phyloP scores from a whole-genome alignment of 306 rosid genomes.

The Senna siamea region DNA sequence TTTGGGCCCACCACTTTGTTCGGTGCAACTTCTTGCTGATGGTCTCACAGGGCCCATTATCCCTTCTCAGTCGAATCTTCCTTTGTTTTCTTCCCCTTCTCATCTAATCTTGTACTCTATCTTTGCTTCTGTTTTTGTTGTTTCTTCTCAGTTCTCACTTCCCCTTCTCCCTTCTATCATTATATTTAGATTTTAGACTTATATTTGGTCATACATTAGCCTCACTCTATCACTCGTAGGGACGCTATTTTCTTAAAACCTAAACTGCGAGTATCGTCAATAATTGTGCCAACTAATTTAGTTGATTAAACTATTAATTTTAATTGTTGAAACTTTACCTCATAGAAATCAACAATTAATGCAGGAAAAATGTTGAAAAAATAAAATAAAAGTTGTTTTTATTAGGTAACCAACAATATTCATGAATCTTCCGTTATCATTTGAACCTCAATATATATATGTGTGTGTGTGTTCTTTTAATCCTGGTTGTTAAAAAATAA shows the following conservation, averaged over 20 bases:
- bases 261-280: not conserved
- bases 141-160: too few relatives aligned
- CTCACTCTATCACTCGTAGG: not conserved
- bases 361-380: too few relatives aligned
- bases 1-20: slow-evolving; percentile 39
- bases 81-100: not conserved
- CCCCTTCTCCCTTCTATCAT: not conserved
- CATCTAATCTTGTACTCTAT: not conserved
- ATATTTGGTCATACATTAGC: not conserved
- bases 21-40: slow-evolving; percentile 17
- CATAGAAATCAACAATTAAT: too few relatives aligned
- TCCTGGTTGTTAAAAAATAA: too few relatives aligned
- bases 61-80: not conserved
- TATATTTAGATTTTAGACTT: not conserved
- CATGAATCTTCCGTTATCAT: too few relatives aligned
- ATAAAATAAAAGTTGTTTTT: too few relatives aligned
- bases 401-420: too few relatives aligned
- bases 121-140: not conserved
- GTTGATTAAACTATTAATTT: too few relatives aligned
- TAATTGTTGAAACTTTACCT: too few relatives aligned
- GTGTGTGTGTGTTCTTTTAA: too few relatives aligned
- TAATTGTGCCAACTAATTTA: not conserved
- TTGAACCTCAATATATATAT: too few relatives aligned
- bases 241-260: not conserved
- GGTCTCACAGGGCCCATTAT: slow-evolving; percentile 3